Base-by-base conservation (phyloP, 1,284 basidiomycete genomes). In the Termitomyces sp. region DNA sequence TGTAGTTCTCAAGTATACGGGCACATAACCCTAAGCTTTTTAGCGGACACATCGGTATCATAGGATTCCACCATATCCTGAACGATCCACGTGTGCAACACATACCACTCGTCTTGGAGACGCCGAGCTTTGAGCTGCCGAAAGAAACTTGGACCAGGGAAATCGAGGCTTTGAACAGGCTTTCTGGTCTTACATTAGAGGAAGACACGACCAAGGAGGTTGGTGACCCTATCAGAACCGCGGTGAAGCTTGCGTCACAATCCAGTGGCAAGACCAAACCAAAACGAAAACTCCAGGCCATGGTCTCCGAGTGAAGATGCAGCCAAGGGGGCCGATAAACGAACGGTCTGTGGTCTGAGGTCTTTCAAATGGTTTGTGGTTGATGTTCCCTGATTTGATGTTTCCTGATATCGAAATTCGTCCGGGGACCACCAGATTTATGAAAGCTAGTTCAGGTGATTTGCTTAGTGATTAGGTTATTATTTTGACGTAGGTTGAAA, bases 31-130 rank as follows among this genome's bases (percentile, higher is more conserved):
- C 2, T 8, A n/a, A 2, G 7, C 15, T 41, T 33, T 10, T 0
- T 54, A 88, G 87, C 2, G 91, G 92, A 0, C 70, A 84, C 42
- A 77, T 94, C 38, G 82, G 83, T 5, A 72, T 93, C 1, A 60
- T 64, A 1, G 76, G 83, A 0, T 94, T 94, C 70, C 74, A 78
- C 43, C 76, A 81, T 54, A 79, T 93, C 51, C 74, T 93, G 57
- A 80, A 80, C 13, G 91, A 94, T 64, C 71, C 79, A 3, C 81
- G 88, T 19, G 78, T 86, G 51, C 77, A 82, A 56, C 71, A 79
- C 44, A 86, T 94, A 41, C 92, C 92, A 2, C 76, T 94, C 41
- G 82, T 94, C 36, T 80, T 94, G 17, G 92, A 95, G 68, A 94
- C 92, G 0, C 90, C 90, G 0, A 78, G 74, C 30, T 80, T 82